phyloP scores from a whole-genome alignment of 2,329 filamentous ascomycete genomes.

The Monilinia vaccinii-corymbosi region DNA sequence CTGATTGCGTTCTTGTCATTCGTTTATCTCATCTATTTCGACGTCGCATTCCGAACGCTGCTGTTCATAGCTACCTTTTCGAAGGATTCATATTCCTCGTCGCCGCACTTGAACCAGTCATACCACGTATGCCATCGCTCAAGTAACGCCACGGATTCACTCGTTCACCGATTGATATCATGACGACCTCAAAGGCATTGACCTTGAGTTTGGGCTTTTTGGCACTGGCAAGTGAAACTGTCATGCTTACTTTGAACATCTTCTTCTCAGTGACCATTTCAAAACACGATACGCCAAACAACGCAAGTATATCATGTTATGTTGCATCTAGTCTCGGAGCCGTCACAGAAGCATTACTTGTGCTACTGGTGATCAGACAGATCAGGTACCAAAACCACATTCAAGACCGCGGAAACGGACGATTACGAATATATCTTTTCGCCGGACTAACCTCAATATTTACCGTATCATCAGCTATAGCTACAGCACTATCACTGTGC shows the following conservation, averaged over 20 bases:
- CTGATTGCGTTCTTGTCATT: neutral
- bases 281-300: slow-evolving; percentile 10
- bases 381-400: slow-evolving; percentile 24
- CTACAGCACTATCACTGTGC: slow-evolving; percentile 21
- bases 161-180: slow-evolving; percentile 11
- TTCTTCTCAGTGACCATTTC: slow-evolving; percentile 24
- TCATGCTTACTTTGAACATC: slow-evolving; percentile 26
- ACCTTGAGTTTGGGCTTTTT: slow-evolving; percentile 24
- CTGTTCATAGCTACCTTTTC: neutral
- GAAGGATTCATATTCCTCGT: neutral
- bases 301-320: slow-evolving; percentile 18
- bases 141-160: neutral
- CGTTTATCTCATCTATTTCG: neutral
- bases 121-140: slow-evolving; percentile 3
- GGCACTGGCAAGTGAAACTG: slow-evolving; percentile 23
- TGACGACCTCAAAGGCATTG: slow-evolving; percentile 20
- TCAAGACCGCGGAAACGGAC: slow-evolving; percentile 21
- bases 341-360: slow-evolving; percentile 19
- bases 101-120: neutral
- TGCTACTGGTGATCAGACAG: slow-evolving; percentile 22
- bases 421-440: slow-evolving; percentile 23
- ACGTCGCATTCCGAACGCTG: neutral
- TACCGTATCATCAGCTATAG: slow-evolving; percentile 20
- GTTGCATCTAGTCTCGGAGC: slow-evolving; percentile 22
- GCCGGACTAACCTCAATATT: slow-evolving; percentile 22